Evolutionary conservation across 768 basidiomycete species (phyloP).

Genomic region (Gymnopilus junonius): DNA sequence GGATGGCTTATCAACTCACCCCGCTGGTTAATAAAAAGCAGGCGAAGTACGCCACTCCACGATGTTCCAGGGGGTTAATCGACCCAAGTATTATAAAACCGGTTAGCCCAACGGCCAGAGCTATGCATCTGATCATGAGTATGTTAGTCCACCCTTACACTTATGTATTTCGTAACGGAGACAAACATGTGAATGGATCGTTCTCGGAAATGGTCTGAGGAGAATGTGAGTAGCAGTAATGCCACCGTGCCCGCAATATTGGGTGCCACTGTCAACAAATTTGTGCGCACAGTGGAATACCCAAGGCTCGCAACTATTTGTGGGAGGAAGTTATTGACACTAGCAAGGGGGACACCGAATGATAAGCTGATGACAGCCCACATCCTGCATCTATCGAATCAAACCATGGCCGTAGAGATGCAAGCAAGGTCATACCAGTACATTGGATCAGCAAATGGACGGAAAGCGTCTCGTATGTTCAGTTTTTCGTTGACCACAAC

Average conservation of each 20-base stretch:
- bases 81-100: slow-evolving; percentile 52
- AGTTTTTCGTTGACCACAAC: slow-evolving; percentile 45
- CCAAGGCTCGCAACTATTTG: slow-evolving; percentile 51
- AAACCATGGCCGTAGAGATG: background rate
- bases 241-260: slow-evolving; percentile 54
- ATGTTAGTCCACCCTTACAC: slow-evolving; percentile 9
- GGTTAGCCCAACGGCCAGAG: slow-evolving; percentile 39
- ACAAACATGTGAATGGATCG: slow-evolving; percentile 50
- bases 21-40: slow-evolving; percentile 58
- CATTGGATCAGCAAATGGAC: slow-evolving; percentile 46
- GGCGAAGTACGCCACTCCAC: slow-evolving; percentile 54
- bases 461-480: slow-evolving; percentile 46
- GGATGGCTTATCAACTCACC: slow-evolving; percentile 27
- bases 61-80: slow-evolving; percentile 44
- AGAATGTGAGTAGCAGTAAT: slow-evolving; percentile 48
- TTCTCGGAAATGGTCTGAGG: slow-evolving; percentile 56
- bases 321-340: slow-evolving; percentile 58
- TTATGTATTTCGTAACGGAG: background rate
- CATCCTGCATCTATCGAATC: slow-evolving; percentile 28
- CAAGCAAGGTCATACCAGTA: slow-evolving; percentile 37
- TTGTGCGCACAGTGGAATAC: slow-evolving; percentile 54
- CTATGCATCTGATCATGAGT: slow-evolving; percentile 39
- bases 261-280: slow-evolving; percentile 56
- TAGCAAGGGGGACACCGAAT: slow-evolving; percentile 52
- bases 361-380: slow-evolving; percentile 52